Conservation (phyloP, 306 rosid species). For the Cicer judaicum region DNA sequence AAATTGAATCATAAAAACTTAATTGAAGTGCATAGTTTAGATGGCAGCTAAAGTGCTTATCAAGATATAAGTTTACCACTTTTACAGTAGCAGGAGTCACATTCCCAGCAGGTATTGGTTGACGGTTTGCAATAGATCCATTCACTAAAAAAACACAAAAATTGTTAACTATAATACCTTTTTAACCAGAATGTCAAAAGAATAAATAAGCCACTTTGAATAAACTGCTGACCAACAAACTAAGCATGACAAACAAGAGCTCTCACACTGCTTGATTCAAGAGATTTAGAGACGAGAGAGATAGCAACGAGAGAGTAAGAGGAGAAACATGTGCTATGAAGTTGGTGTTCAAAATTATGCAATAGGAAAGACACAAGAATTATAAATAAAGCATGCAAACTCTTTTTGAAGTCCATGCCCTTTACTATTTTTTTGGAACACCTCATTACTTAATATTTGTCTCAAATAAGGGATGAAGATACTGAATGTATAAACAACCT, state of each 20-base stretch:
- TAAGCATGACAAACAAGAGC: slow-evolving; percentile 20
- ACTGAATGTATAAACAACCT: slow-evolving; percentile 55
- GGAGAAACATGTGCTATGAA: neutral
- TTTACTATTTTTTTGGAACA: too few relatives aligned
- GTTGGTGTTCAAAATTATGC: slow-evolving; percentile 17
- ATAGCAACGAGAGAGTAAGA: too few relatives aligned
- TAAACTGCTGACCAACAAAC: slow-evolving; percentile 31
- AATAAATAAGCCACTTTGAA: slow-evolving; percentile 40
- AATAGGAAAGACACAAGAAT: slow-evolving; percentile 17
- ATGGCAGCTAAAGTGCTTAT: slow-evolving; percentile 21
- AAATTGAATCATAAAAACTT: slow-evolving; percentile 27
- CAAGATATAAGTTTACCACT: slow-evolving; percentile 64
- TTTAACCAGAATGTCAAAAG: slow-evolving; percentile 38
- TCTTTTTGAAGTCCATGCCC: slow-evolving; percentile 7
- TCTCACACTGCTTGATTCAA: neutral
- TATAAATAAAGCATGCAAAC: slow-evolving; percentile 29
- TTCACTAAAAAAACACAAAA: slow-evolving; percentile 61
- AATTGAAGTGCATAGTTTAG: neutral
- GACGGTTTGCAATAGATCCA: slow-evolving; percentile 80
- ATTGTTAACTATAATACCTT: slow-evolving; percentile 22
- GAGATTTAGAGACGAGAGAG: too few relatives aligned
- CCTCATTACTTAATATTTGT: slow-evolving; percentile 7
- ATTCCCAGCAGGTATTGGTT: slow-evolving; percentile 66
- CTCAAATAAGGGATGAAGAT: slow-evolving; percentile 19
- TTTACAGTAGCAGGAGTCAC: slow-evolving; percentile 82